Evolutionary conservation across 1,284 basidiomycete genomes (phyloP).

Genomic region (Ustilago tritici): DNA sequence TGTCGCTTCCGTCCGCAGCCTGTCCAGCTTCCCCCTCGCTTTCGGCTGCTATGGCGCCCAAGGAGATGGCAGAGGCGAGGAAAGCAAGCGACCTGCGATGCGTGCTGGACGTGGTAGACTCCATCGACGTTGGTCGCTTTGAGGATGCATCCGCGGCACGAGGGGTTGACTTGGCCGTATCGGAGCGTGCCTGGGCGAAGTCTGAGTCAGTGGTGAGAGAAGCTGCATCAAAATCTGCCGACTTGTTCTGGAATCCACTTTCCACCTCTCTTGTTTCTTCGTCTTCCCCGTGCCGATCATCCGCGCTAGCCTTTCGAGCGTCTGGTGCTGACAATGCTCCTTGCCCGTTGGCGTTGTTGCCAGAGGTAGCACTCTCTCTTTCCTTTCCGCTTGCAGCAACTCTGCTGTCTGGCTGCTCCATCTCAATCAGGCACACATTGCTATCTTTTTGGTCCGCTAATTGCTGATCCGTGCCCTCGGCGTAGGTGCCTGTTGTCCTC

Average conservation of each 20-base stretch:
- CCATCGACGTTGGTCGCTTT: conserved; percentile 33
- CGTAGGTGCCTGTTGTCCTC: not conserved
- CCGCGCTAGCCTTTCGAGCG: not conserved
- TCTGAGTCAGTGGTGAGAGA: conserved; percentile 10
- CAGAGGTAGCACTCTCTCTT: not conserved
- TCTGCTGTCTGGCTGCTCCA: not conserved
- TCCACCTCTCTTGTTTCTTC: not conserved
- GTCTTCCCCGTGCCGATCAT: not conserved
- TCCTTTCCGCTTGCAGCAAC: not conserved
- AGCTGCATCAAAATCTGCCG: not conserved
- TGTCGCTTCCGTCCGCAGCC: not conserved
- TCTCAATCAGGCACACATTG: not conserved
- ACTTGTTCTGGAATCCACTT: not conserved
- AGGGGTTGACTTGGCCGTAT: not conserved
- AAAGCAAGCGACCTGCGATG: conserved; percentile 39
- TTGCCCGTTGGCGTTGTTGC: not conserved
- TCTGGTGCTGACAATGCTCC: not conserved
- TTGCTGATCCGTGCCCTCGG: not conserved
- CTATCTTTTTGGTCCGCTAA: not conserved
- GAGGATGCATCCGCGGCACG: conserved; percentile 2
- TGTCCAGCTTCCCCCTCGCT: not conserved
- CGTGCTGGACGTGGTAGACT: conserved; percentile 37
- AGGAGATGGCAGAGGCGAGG: conserved; percentile 49
- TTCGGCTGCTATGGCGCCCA: conserved; percentile 40
- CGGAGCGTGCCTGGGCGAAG: not conserved